Conservation (phyloP, 306 rosid species). For the Carpinus fangiana region DNA sequence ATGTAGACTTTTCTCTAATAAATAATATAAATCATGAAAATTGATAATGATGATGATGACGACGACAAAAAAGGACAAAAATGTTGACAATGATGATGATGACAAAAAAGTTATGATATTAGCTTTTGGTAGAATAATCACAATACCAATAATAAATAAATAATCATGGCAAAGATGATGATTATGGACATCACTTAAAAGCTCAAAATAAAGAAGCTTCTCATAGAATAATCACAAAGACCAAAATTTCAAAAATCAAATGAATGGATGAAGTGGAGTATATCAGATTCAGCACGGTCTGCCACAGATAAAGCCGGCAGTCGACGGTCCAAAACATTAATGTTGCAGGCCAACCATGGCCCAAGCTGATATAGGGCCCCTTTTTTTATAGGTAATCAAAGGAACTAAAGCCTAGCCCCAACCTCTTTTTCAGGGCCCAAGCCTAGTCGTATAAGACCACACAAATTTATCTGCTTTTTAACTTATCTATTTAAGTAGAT, state of each 20-base stretch:
- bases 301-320: background rate
- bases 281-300: background rate
- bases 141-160: background rate
- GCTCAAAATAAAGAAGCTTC: background rate
- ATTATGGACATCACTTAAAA: no score
- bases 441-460: background rate
- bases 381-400: no score
- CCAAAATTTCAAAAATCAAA: background rate
- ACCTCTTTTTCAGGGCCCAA: background rate
- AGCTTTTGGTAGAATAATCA: background rate
- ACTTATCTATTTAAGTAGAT: background rate
- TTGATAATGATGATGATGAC: background rate
- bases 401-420: background rate
- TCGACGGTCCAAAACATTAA: background rate
- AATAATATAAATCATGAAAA: background rate
- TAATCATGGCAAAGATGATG: no score
- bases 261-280: background rate
- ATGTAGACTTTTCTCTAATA: background rate
- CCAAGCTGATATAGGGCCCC: background rate
- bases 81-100: background rate
- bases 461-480: no score
- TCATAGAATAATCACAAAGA: background rate
- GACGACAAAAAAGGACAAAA: background rate
- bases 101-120: background rate
- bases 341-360: background rate